These are phyloP conservation scores for Cercospora berteroae DNA, from an alignment of 2,329 filamentous ascomycete genomes.

Conservation along the genomic window DNA sequence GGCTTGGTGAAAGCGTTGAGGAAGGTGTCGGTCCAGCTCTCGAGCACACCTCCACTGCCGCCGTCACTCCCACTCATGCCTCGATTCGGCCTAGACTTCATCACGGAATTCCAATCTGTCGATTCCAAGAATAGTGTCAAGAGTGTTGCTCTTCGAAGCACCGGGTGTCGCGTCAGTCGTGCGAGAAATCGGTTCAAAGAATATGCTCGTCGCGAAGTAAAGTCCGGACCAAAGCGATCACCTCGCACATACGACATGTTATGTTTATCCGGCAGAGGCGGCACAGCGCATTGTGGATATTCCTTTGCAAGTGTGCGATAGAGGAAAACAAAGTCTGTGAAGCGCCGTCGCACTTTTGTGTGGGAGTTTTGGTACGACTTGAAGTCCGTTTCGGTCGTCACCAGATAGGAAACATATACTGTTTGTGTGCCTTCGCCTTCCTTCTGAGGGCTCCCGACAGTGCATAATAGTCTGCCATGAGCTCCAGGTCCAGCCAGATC, in stretches of 20 bases:
- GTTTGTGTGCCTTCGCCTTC: conserved; percentile 97
- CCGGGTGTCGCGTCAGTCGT: conserved; percentile 81
- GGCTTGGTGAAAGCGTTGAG: conserved; percentile 97
- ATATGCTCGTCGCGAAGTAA: conserved; percentile 82
- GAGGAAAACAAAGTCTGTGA: conserved; percentile 96
- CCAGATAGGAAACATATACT: conserved; percentile 91
- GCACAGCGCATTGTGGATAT: conserved; percentile 87
- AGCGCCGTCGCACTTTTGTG: conserved; percentile 80
- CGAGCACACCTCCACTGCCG: conserved; percentile 71
- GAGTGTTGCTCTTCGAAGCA: conserved; percentile 77
- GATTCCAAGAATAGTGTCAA: conserved; percentile 89
- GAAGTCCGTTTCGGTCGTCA: conserved; percentile 91
- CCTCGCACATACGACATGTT: conserved; percentile 98
- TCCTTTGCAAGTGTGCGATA: conserved; percentile 86
- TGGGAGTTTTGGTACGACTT: conserved; percentile 82
- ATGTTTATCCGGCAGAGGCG: conserved; percentile 95
- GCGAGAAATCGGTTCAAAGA: conserved; percentile 89
- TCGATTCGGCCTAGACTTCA: conserved; percentile 73
- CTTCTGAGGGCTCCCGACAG: conserved; percentile 79
- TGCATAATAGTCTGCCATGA: conserved; percentile 76
- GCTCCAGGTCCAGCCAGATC: conserved; percentile 64
- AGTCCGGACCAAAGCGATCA: conserved; percentile 90
- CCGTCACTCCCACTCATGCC: conserved; percentile 47
- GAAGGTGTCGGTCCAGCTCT: conserved; percentile 92
- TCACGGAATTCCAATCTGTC: conserved; percentile 93